Evolutionary conservation across 1,139 yeast species (phyloP), one percentile per base, ranked within the genome.

Genomic region (Taiozyma sp.): DNA sequence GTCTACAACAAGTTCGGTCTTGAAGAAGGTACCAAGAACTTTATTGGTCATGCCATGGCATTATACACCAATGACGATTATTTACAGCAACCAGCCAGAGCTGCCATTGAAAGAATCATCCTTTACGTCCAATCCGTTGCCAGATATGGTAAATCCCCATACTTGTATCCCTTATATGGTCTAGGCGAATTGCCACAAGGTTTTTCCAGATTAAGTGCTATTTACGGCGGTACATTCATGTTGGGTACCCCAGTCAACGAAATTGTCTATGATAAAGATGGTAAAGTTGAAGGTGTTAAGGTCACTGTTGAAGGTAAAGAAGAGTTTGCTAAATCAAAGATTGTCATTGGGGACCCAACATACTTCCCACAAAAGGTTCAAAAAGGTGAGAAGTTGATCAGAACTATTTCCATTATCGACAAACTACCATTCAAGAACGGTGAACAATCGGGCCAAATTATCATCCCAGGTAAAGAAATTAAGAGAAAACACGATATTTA

Each of bases 41-140:
- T 93, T 65, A 88, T 95, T 61, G 99, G 99, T 44, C 99, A 93
- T 70, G 95, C 99, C 19, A 95, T 93, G 99, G 99, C 98, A 8
- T 79, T 93, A 56, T 92, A 96, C 87, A 80, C 96, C 32, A 92
- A 91, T 61, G 99, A 93, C 65, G 93, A 89, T 55, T 93, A 93
- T 69, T 73, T 93, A 65, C 80, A 77, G 58, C 84, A 89, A 69
- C 97, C 96, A 9, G 97, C 97, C 5, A 81, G 97, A 66, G 97
- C 93, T 64, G 85, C 97, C 16, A 82, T 87, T 63, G 95, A 92
- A 66, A 80, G 99, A 68, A 83, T 93, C 56, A 71, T 89, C 51
- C 78, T 93, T 60, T 93, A 93, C 65, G 86, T 90, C 47, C 90
- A 88, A 62, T 88, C 96, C 12, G 96, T 95, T 53, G 95, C 97